Conservation (phyloP, 352 stramenopile species). For the Saprolegnia diclina region DNA sequence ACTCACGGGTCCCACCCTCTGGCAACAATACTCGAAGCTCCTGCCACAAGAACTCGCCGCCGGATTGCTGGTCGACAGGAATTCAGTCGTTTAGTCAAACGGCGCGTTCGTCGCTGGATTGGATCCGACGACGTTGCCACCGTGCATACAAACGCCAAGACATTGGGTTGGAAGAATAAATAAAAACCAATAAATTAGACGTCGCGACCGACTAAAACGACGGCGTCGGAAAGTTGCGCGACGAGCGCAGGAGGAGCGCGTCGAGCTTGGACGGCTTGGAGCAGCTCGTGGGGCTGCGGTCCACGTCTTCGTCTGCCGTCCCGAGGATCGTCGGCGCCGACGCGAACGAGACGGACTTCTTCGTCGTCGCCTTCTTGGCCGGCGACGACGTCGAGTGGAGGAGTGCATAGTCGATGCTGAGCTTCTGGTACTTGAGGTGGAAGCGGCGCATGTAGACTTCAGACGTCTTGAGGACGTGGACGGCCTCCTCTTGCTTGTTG, state of each 20-base stretch:
- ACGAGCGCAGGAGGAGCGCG: conserved; percentile 74
- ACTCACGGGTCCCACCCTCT: neutral
- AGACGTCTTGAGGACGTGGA: conserved; percentile 69
- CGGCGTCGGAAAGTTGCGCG: conserved; percentile 73
- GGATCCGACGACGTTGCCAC: too few relatives aligned
- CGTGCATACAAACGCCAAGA: neutral
- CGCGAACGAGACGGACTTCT: conserved; percentile 58
- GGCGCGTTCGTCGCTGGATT: too few relatives aligned
- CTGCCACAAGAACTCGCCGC: too few relatives aligned
- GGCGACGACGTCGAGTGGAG: conserved; percentile 29
- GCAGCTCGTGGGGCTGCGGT: conserved; percentile 65
- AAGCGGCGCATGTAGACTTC: conserved; percentile 88
- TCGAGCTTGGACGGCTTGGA: conserved; percentile 78
- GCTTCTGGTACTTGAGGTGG: conserved; percentile 78
- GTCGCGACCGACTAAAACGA: conserved; percentile 38
- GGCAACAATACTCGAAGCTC: neutral
- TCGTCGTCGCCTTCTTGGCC: neutral
- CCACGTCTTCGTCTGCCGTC: conserved; percentile 61
- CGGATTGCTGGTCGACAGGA: neutral
- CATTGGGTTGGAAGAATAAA: conserved; percentile 13
- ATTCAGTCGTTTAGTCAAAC: too few relatives aligned
- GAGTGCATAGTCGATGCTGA: conserved; percentile 82
- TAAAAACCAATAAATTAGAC: conserved; percentile 22
- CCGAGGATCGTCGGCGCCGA: conserved; percentile 57
- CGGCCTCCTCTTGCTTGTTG: conserved; percentile 75